Evolutionary conservation across 2,329 filamentous ascomycete species (phyloP).

Genomic region (Botryosphaeria dothidea): DNA sequence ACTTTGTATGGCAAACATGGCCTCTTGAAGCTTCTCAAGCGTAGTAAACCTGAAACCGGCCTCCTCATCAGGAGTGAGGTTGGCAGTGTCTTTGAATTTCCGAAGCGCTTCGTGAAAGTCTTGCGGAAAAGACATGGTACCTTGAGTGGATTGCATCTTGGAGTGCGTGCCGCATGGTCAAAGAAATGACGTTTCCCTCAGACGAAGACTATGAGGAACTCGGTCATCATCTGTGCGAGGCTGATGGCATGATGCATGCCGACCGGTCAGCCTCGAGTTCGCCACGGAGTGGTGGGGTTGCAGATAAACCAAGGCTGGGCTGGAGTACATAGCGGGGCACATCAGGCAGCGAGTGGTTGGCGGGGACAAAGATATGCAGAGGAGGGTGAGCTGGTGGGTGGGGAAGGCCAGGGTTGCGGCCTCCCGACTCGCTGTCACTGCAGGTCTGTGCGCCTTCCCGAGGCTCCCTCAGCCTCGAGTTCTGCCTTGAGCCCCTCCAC

Average conservation of each 20-base stretch:
- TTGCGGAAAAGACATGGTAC: background rate
- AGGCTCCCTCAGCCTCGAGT: background rate
- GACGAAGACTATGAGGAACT: background rate
- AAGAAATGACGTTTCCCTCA: background rate
- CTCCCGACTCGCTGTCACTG: background rate
- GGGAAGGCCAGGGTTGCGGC: too few species aligned
- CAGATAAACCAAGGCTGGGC: background rate
- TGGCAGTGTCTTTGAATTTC: constrained; percentile 8
- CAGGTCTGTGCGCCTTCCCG: background rate
- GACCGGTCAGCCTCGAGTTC: background rate
- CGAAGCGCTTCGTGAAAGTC: background rate
- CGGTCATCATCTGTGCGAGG: background rate
- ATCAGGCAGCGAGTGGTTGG: background rate
- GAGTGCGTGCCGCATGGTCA: background rate
- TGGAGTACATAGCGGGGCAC: background rate
- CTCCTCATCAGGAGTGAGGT: constrained; percentile 7
- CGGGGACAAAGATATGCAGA: background rate
- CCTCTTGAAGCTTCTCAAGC: constrained; percentile 19
- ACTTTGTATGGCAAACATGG: constrained; percentile 22
- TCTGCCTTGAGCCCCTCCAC: background rate
- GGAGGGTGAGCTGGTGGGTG: background rate
- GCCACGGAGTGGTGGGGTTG: background rate
- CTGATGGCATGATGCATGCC: background rate
- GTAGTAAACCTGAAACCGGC: constrained; percentile 20
- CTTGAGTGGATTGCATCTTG: background rate